phyloP scores from a whole-genome alignment of 1,284 basidiomycete species.

The Phylloboletellus chloephorus region DNA sequence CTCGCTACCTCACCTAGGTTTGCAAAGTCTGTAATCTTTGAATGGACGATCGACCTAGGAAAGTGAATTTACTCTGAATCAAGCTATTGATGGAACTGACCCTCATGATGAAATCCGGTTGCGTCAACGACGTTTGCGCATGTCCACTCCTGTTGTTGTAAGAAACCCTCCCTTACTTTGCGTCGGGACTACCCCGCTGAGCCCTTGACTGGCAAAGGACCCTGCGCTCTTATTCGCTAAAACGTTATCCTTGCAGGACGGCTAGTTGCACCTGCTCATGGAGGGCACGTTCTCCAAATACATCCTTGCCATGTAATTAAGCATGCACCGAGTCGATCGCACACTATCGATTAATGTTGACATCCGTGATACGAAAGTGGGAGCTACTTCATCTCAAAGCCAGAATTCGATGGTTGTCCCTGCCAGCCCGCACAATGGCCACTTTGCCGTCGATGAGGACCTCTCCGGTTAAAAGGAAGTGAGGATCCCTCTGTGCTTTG shows the following conservation, averaged over 20 bases:
- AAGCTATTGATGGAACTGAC: constrained; percentile 12
- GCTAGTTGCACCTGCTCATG: background rate
- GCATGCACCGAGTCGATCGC: too few relatives aligned
- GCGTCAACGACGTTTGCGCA: constrained; percentile 17
- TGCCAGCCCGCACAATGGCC: constrained; percentile 70
- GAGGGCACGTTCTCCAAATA: too few relatives aligned
- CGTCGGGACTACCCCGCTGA: constrained; percentile 1
- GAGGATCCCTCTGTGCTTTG: constrained; percentile 36
- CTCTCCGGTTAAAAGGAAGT: constrained; percentile 38
- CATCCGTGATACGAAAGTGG: background rate
- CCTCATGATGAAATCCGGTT: constrained; percentile 1
- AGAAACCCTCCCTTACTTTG: constrained; percentile 4
- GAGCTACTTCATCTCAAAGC: constrained; percentile 26
- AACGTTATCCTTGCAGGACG: background rate
- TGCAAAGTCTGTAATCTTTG: background rate
- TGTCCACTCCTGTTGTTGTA: constrained; percentile 24
- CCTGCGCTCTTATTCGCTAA: constrained; percentile 19
- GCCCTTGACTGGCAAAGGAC: constrained; percentile 17
- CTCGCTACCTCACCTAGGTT: background rate
- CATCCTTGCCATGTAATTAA: too few relatives aligned
- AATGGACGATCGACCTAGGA: constrained; percentile 13
- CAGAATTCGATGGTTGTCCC: constrained; percentile 67
- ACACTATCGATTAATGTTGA: background rate
- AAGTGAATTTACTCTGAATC: constrained; percentile 3
- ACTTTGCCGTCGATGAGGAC: constrained; percentile 63